Percentiles rank a stretch among this genome's conserved stretches.
Conservation (phyloP, 352 stramenopile species). For the Globisporangium sylvaticum region DNA sequence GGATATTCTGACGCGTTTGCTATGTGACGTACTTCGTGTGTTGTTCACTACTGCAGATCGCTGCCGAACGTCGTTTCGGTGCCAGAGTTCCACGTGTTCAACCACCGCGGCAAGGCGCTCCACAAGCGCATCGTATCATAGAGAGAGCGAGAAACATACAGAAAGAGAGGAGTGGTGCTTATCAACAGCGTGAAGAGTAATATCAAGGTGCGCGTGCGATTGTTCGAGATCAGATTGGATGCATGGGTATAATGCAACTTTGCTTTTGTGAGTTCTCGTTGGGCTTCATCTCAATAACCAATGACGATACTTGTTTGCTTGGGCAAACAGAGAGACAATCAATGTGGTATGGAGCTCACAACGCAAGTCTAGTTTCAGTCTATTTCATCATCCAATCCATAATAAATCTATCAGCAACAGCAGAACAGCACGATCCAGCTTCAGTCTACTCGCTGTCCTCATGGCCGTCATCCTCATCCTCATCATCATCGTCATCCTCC, state of each 20-base stretch:
- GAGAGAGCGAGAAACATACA: neutral
- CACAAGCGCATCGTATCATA: slow-evolving; percentile 56
- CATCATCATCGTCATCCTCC: slow-evolving; percentile 41
- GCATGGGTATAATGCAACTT: neutral
- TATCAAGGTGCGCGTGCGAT: neutral
- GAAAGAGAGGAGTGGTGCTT: neutral
- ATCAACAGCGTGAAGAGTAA: no score
- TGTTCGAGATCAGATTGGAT: neutral
- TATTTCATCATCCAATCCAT: slow-evolving; percentile 15
- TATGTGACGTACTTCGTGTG: neutral
- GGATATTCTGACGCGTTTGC: neutral
- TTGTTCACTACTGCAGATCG: slow-evolving; percentile 31
- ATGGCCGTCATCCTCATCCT: slow-evolving; percentile 20
- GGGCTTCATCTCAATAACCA: no score
- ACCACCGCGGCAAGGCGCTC: slow-evolving; percentile 71
- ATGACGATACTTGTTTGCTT: no score
- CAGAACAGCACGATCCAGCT: neutral
- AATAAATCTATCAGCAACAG: slow-evolving; percentile 16
- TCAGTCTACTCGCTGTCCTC: slow-evolving; percentile 33
- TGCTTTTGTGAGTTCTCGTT: neutral
- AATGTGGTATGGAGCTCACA: neutral
- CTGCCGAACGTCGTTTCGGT: slow-evolving; percentile 58
- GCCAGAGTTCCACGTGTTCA: slow-evolving; percentile 81
- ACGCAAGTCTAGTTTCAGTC: slow-evolving; percentile 7
- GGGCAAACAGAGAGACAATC: neutral